Evolutionary conservation across 129 eudicot genomes (phyloP).

Genomic region (Daucus carota): DNA sequence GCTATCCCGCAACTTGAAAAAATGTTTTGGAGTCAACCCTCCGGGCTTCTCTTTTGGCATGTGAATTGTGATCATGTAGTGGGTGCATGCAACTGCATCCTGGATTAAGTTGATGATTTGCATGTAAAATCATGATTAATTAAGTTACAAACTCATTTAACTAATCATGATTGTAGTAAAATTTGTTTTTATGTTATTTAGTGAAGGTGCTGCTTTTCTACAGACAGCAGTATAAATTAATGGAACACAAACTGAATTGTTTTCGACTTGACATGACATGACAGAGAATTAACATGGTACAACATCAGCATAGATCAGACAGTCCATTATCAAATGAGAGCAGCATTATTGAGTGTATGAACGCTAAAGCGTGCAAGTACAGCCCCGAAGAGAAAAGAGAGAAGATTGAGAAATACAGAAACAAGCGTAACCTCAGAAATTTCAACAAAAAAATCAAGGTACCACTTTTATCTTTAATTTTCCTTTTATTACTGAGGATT

Average conservation of each 20-base stretch:
- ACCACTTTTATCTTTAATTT: not conserved
- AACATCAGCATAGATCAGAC: constrained; percentile 27
- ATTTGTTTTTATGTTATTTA: not conserved
- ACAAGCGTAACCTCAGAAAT: constrained; percentile 74
- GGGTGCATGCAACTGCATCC: constrained; percentile 8
- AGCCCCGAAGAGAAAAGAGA: constrained; percentile 81
- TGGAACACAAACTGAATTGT: not conserved
- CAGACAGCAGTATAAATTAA: too few species aligned
- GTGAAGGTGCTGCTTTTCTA: not conserved
- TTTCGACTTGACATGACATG: not conserved
- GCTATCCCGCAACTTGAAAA: too few species aligned
- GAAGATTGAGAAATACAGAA: constrained; percentile 76
- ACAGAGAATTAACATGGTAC: constrained; percentile 15
- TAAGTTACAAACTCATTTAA: too few species aligned
- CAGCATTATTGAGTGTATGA: constrained; percentile 54
- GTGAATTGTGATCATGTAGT: not conserved
- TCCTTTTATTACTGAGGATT: not conserved
- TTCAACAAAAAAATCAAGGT: constrained; percentile 98
- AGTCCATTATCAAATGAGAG: constrained; percentile 42
- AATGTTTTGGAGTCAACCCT: not conserved
- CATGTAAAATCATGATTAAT: not conserved
- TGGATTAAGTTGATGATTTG: not conserved
- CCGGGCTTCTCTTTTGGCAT: too few species aligned
- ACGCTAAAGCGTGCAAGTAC: constrained; percentile 32
- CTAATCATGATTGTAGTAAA: not conserved